Evolutionary conservation across 139 green algal species (phyloP).

Genomic region (Pleodorina starrii): DNA sequence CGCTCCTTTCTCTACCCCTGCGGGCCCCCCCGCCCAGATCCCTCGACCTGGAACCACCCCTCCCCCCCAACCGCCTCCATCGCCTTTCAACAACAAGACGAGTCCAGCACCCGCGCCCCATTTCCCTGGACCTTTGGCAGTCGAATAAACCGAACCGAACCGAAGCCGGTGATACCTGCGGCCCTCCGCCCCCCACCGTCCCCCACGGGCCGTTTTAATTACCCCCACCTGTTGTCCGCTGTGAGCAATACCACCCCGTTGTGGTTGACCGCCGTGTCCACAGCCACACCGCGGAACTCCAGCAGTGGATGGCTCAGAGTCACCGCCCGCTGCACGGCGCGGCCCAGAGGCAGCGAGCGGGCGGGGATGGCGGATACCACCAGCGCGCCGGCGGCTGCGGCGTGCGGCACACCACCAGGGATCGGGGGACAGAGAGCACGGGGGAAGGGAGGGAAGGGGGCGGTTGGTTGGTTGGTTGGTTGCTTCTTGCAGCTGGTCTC

Average conservation of each 20-base stretch:
- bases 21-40: no score
- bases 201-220: neutral
- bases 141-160: no score
- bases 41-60: no score
- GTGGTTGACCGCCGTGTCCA: neutral
- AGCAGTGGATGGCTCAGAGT: conserved; percentile 9
- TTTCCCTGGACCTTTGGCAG: no score
- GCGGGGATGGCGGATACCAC: neutral
- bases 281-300: conserved; percentile 31
- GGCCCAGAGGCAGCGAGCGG: conserved; percentile 17
- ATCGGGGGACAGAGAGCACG: neutral
- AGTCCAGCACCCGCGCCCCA: no score
- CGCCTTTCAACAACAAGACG: no score
- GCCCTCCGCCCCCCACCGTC: neutral
- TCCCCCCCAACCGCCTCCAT: no score
- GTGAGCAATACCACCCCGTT: conserved; percentile 30
- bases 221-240: conserved; percentile 20
- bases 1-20: no score
- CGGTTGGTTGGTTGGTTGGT: neutral
- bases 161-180: no score
- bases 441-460: neutral
- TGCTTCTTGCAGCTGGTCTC: no score
- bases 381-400: conserved; percentile 19
- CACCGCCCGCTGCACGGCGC: neutral
- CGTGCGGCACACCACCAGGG: no score